These are phyloP conservation scores for Rutidosis leptorrhynchoides DNA, from an alignment of 129 eudicot species.

Conservation along the genomic window DNA sequence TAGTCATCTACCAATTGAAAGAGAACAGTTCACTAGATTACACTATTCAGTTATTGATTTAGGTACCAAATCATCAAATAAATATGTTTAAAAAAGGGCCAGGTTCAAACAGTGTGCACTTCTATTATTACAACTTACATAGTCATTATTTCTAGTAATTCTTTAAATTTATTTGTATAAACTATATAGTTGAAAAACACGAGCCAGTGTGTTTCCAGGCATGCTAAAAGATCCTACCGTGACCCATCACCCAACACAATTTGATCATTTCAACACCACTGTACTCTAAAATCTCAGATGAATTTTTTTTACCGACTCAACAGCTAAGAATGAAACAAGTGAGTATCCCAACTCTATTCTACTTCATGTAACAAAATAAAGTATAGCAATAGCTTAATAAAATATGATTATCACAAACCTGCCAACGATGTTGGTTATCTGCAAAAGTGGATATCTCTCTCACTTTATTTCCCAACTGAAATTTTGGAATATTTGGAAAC, in stretches of 20 bases:
- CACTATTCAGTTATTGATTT: not conserved
- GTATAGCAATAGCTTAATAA: not conserved
- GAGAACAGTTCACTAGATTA: not conserved
- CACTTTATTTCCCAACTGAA: constrained; percentile 64
- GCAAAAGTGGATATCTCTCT: constrained; percentile 67
- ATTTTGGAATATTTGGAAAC: constrained; percentile 57
- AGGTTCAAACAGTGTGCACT: not conserved
- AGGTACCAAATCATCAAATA: not conserved
- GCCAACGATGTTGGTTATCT: constrained; percentile 84
- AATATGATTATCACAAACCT: constrained; percentile 46
- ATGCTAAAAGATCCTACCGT: too few relatives aligned
- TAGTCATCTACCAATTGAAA: not conserved
- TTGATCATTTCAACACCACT: too few relatives aligned
- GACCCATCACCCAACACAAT: too few relatives aligned
- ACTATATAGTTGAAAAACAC: too few relatives aligned
- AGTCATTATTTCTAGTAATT: not conserved
- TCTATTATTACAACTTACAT: not conserved
- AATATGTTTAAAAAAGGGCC: not conserved
- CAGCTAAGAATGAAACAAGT: not conserved
- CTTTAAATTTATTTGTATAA: too few relatives aligned
- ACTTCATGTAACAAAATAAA: not conserved
- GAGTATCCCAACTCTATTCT: not conserved
- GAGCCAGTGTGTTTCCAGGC: too few relatives aligned
- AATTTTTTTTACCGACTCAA: too few relatives aligned
- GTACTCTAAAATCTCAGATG: too few relatives aligned